Conservation (phyloP, 768 basidiomycete genomes). For the Trametes punicea region DNA sequence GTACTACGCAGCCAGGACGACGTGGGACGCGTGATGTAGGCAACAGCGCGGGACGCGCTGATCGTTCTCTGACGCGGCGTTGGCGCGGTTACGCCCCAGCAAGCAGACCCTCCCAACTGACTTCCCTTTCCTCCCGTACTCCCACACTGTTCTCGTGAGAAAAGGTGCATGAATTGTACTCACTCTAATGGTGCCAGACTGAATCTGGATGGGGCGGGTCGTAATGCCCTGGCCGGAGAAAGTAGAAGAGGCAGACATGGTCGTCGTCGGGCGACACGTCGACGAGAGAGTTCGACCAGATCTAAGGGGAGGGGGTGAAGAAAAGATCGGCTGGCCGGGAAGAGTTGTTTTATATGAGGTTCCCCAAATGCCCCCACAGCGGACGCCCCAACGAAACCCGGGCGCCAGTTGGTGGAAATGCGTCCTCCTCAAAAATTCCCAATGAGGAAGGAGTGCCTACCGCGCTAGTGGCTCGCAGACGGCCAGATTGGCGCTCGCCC, state of each 20-base stretch:
- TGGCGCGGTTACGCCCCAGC: conserved; percentile 1
- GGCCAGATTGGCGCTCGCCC: conserved; percentile 9
- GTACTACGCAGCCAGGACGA: background rate
- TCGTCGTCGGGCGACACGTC: conserved; percentile 16
- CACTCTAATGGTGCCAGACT: conserved; percentile 33
- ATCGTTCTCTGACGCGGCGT: background rate
- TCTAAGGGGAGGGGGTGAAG: conserved; percentile 9
- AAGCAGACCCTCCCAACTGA: background rate
- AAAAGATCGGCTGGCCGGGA: background rate
- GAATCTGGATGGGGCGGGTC: conserved; percentile 33
- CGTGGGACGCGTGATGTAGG: conserved; percentile 3
- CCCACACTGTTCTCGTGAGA: background rate
- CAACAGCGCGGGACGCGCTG: background rate
- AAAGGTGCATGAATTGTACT: conserved; percentile 14
- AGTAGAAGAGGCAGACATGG: conserved; percentile 21
- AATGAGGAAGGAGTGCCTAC: background rate
- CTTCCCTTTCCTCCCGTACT: background rate
- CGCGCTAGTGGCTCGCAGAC: background rate
- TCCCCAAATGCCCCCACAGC: conserved; percentile 14
- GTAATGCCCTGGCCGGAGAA: conserved; percentile 18
- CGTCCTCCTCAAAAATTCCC: conserved; percentile 15
- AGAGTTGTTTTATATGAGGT: conserved; percentile 14
- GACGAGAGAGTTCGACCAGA: conserved; percentile 14
- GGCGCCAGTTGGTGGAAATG: conserved; percentile 8
- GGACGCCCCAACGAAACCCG: conserved; percentile 20